Conservation (phyloP, 106 monocot genomes). For the Apostasia ramifera region DNA sequence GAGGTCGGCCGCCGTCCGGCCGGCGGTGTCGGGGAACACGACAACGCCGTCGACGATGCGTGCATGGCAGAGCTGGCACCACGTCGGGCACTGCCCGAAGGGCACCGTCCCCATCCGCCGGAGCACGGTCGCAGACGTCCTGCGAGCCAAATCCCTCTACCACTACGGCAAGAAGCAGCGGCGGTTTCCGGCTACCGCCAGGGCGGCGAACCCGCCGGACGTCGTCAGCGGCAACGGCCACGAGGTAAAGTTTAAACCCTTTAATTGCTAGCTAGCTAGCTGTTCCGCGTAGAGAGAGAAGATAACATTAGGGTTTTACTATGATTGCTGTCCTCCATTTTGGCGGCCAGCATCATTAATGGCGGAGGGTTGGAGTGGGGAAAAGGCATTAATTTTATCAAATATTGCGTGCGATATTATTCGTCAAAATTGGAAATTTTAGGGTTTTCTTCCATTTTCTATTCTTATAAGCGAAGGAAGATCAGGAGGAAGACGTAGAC, state of each 20-base stretch:
- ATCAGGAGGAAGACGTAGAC: no score
- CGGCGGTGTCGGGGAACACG: conserved; percentile 23
- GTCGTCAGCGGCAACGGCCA: conserved; percentile 92
- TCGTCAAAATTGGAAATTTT: no score
- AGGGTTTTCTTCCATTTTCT: no score
- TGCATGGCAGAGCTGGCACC: conserved; percentile 90
- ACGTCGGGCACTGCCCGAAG: conserved; percentile 64
- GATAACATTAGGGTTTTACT: neutral
- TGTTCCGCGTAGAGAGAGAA: neutral
- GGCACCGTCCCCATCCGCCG: conserved; percentile 74
- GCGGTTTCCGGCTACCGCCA: conserved; percentile 4
- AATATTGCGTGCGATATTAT: no score
- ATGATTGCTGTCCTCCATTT: conserved; percentile 7
- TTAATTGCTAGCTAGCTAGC: no score
- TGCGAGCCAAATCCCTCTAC: conserved; percentile 72
- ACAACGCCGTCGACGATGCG: neutral
- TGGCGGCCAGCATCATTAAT: neutral
- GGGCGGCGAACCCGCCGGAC: conserved; percentile 29
- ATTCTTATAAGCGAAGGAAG: no score
- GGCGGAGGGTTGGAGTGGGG: neutral
- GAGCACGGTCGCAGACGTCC: conserved; percentile 60
- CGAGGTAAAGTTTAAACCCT: conserved; percentile 38
- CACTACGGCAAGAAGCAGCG: conserved; percentile 75
- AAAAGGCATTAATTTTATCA: neutral
- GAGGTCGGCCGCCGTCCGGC: conserved; percentile 9